A percentile compares a stretch with the other conserved stretches of the same genome.
These are phyloP conservation scores for Prunus dulcis DNA, from an alignment of 306 rosid species.

Conservation along the genomic window DNA sequence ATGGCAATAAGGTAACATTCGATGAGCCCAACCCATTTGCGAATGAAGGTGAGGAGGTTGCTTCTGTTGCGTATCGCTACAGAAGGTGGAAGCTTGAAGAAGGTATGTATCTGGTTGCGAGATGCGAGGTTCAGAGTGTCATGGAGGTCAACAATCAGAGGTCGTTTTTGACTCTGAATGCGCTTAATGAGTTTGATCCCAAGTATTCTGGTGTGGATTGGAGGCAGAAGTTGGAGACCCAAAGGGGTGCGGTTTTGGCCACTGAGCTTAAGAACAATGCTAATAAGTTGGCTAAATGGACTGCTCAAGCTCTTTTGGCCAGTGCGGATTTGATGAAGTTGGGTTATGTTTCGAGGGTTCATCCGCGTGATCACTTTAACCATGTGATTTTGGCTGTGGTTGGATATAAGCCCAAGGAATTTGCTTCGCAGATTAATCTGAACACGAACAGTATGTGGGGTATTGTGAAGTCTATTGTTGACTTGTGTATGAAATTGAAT, in stretches of 20 bases:
- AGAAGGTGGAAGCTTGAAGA: conserved; percentile 91
- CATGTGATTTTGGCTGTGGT: conserved; percentile 87
- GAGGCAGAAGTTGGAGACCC: conserved; percentile 98
- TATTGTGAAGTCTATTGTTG: conserved; percentile 93
- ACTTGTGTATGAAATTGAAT: conserved; percentile 88
- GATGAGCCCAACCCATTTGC: conserved; percentile 94
- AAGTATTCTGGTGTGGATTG: conserved; percentile 91
- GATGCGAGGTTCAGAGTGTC: conserved; percentile 96
- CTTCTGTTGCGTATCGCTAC: conserved; percentile 79
- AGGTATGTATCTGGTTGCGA: conserved; percentile 75
- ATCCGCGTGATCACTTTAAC: conserved; percentile 91
- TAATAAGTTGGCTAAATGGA: conserved; percentile 91
- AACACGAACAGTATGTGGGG: conserved; percentile 93
- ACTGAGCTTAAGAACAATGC: conserved; percentile 97
- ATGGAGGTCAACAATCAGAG: conserved; percentile 76
- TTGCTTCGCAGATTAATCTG: conserved; percentile 74
- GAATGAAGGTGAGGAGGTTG: conserved; percentile 89
- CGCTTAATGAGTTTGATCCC: conserved; percentile 81
- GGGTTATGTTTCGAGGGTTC: conserved; percentile 91
- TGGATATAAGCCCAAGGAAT: conserved; percentile 88
- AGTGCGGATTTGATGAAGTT: conserved; percentile 92
- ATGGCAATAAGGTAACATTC: conserved; percentile 72
- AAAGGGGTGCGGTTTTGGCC: conserved; percentile 95
- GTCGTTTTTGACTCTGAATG: conserved; percentile 89
- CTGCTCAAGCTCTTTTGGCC: conserved; percentile 81